These are phyloP conservation scores for Teunomyces tritomae DNA, from an alignment of 805 yeast species.

Conservation along the genomic window DNA sequence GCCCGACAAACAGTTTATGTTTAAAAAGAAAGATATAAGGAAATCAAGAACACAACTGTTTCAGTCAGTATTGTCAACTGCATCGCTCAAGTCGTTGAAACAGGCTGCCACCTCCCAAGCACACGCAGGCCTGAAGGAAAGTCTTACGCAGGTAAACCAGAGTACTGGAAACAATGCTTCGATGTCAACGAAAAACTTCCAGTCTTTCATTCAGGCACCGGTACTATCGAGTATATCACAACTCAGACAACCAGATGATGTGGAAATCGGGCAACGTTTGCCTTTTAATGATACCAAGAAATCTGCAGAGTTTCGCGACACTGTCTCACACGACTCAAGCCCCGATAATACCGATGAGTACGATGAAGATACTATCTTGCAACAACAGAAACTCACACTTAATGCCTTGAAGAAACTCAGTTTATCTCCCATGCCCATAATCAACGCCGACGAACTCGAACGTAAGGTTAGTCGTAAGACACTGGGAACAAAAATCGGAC, in stretches of 20 bases:
- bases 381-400: slow-evolving; percentile 41
- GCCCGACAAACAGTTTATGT: slow-evolving; percentile 16
- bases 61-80: slow-evolving; percentile 44
- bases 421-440: slow-evolving; percentile 39
- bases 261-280: slow-evolving; percentile 40
- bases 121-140: neutral
- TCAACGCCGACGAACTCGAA: slow-evolving; percentile 23
- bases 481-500: slow-evolving; percentile 16
- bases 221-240: slow-evolving; percentile 38
- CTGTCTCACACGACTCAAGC: slow-evolving; percentile 1
- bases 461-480: slow-evolving; percentile 4
- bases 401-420: slow-evolving; percentile 43
- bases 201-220: slow-evolving; percentile 46
- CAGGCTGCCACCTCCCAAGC: slow-evolving; percentile 18
- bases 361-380: slow-evolving; percentile 36
- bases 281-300: slow-evolving; percentile 31
- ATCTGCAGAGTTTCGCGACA: neutral
- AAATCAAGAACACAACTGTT: slow-evolving; percentile 41
- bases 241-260: slow-evolving; percentile 27
- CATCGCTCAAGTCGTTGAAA: slow-evolving; percentile 39
- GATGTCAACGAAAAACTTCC: slow-evolving; percentile 31
- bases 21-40: slow-evolving; percentile 38
- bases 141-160: neutral
- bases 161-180: neutral
- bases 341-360: slow-evolving; percentile 19